phyloP scores from a whole-genome alignment of 805 yeast species.

The Ogataea angusta region DNA sequence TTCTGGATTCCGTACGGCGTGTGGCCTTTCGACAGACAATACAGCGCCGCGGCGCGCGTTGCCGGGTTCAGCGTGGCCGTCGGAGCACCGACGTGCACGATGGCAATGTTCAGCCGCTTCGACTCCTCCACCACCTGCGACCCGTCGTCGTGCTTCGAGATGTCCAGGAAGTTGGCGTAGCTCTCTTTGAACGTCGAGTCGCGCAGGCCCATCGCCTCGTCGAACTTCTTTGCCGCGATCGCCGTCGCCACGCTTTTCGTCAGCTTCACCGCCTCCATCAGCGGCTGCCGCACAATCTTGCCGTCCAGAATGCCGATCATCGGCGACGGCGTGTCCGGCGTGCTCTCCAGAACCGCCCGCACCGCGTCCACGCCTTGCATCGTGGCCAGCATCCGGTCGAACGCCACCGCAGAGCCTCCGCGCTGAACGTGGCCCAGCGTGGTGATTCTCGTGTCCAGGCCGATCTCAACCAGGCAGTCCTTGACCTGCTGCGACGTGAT shows the following conservation, averaged over 20 bases:
- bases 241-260: slow-evolving; percentile 92
- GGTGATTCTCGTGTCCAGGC: slow-evolving; percentile 90
- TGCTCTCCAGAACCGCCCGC: slow-evolving; percentile 80
- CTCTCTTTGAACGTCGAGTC: slow-evolving; percentile 87
- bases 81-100: slow-evolving; percentile 94
- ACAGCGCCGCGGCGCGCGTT: slow-evolving; percentile 82
- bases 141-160: slow-evolving; percentile 66
- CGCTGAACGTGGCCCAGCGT: slow-evolving; percentile 97
- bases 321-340: slow-evolving; percentile 88
- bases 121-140: slow-evolving; percentile 56
- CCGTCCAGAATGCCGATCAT: slow-evolving; percentile 72
- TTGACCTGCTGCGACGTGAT: slow-evolving; percentile 79
- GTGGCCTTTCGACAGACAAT: slow-evolving; percentile 89
- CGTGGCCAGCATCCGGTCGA: slow-evolving; percentile 87
- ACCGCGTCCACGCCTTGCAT: slow-evolving; percentile 98
- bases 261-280: slow-evolving; percentile 84
- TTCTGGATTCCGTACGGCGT: slow-evolving; percentile 85
- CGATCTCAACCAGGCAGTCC: slow-evolving; percentile 75
- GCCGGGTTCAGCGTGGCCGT: slow-evolving; percentile 96
- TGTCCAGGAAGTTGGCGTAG: slow-evolving; percentile 65
- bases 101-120: slow-evolving; percentile 70
- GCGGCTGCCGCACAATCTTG: slow-evolving; percentile 77
- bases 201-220: slow-evolving; percentile 80
- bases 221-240: slow-evolving; percentile 73
- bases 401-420: slow-evolving; percentile 98